Percentiles rank a stretch among this genome's conserved stretches.
These are phyloP conservation scores for Urochloa ruziziensis DNA, from an alignment of 176 grass and related monocot genomes.

Conservation along the genomic window DNA sequence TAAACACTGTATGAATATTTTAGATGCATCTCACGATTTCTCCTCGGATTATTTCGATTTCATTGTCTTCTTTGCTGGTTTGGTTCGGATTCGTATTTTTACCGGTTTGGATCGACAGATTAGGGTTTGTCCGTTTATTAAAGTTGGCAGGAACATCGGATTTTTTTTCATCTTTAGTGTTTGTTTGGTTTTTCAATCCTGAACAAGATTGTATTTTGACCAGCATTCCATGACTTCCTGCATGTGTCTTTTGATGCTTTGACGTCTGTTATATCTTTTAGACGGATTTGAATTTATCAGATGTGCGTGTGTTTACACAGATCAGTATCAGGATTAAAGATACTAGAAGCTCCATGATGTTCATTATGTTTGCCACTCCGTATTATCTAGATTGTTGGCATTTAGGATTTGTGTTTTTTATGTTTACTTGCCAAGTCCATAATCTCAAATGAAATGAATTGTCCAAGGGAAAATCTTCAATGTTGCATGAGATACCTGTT, in stretches of 20 bases:
- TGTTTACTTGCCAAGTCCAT: background rate
- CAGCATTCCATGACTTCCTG: background rate
- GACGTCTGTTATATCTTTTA: background rate
- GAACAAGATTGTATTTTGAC: background rate
- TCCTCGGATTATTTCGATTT: background rate
- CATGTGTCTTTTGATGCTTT: background rate
- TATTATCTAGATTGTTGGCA: background rate
- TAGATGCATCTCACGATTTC: background rate
- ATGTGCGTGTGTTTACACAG: background rate
- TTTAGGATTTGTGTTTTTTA: background rate
- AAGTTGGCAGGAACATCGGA: background rate
- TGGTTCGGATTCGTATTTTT: background rate
- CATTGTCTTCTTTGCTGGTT: background rate
- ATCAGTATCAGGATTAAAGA: background rate
- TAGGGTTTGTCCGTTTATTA: background rate
- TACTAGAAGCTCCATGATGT: background rate
- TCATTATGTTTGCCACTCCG: background rate
- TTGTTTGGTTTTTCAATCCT: background rate
- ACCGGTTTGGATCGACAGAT: background rate
- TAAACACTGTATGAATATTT: background rate
- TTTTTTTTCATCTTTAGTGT: background rate
- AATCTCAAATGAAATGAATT: background rate
- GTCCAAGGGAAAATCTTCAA: background rate
- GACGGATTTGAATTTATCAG: background rate
- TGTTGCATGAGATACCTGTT: background rate